A percentile compares a stretch with the other conserved stretches of the same genome.
Conservation (phyloP, 2,329 filamentous ascomycete genomes). For the Colletotrichum sp. region DNA sequence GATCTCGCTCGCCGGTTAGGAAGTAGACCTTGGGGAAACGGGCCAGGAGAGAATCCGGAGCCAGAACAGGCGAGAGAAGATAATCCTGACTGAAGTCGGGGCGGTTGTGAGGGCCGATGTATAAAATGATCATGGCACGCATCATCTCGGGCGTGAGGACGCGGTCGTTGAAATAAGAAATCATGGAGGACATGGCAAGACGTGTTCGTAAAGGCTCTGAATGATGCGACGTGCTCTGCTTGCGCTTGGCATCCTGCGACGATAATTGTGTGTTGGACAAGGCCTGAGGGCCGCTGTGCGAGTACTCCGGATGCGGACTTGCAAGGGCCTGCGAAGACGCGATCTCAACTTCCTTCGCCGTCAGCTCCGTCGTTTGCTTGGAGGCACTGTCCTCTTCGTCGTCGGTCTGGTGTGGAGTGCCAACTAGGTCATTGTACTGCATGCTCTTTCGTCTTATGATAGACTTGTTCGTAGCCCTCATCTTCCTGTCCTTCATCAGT, state of each 20-base stretch:
- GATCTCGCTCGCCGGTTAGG: constrained; percentile 92
- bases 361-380: constrained; percentile 28
- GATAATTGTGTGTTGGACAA: constrained; percentile 23
- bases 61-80: constrained; percentile 86
- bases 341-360: constrained; percentile 20
- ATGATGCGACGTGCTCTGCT: constrained; percentile 51
- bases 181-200: constrained; percentile 95
- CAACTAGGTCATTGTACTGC: constrained; percentile 84
- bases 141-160: constrained; percentile 98
- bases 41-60: constrained; percentile 81
- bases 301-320: constrained; percentile 54
- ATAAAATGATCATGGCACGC: constrained; percentile 98
- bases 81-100: constrained; percentile 94
- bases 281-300: constrained; percentile 48
- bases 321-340: constrained; percentile 26
- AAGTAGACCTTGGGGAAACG: constrained; percentile 96
- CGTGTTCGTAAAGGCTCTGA: constrained; percentile 74
- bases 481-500: constrained; percentile 82
- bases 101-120: constrained; percentile 90
- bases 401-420: constrained; percentile 82
- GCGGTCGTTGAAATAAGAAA: constrained; percentile 96
- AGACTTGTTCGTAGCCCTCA: constrained; percentile 77
- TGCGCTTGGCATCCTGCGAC: constrained; percentile 1
- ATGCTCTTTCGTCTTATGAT: constrained; percentile 86
- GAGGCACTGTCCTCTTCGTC: constrained; percentile 65